Conservation (phyloP, 148 eudicot genomes). For the Chenopodium album region DNA sequence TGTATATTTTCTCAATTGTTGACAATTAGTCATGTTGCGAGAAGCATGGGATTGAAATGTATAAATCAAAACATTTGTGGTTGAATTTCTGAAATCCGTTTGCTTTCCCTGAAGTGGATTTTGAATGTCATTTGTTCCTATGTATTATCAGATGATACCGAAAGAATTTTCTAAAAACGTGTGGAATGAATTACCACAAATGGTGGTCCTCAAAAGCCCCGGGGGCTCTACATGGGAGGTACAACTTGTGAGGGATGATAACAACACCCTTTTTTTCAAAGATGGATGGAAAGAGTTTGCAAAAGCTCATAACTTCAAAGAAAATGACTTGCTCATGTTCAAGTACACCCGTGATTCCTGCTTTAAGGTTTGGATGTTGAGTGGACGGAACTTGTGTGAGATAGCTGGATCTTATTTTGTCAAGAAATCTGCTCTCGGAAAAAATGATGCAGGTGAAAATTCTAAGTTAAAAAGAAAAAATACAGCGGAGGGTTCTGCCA, state of each 20-base stretch:
- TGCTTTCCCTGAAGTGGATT: no score
- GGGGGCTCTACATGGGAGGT: constrained; percentile 25
- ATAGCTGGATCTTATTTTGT: constrained; percentile 32
- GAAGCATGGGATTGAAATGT: background rate
- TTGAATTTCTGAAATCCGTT: background rate
- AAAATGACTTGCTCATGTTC: constrained; percentile 31
- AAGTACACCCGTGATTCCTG: constrained; percentile 28
- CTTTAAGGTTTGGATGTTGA: constrained; percentile 27
- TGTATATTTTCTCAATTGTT: background rate
- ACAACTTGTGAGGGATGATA: constrained; percentile 6
- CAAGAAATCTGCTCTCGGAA: constrained; percentile 8
- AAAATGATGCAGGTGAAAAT: background rate
- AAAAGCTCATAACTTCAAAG: constrained; percentile 24
- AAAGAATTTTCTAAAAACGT: constrained; percentile 28
- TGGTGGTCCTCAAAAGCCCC: constrained; percentile 22
- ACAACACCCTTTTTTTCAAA: constrained; percentile 9
- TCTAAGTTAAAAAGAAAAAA: constrained; percentile 11
- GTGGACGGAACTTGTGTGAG: constrained; percentile 26
- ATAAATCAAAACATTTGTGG: background rate
- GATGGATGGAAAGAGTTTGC: constrained; percentile 33
- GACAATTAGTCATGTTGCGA: background rate
- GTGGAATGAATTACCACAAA: constrained; percentile 12
- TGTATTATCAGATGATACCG: constrained; percentile 22
- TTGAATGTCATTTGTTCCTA: background rate
- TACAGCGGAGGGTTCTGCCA: constrained; percentile 5